phyloP scores from a whole-genome alignment of 208 protist genomes.

The Leishmania amazonensis region DNA sequence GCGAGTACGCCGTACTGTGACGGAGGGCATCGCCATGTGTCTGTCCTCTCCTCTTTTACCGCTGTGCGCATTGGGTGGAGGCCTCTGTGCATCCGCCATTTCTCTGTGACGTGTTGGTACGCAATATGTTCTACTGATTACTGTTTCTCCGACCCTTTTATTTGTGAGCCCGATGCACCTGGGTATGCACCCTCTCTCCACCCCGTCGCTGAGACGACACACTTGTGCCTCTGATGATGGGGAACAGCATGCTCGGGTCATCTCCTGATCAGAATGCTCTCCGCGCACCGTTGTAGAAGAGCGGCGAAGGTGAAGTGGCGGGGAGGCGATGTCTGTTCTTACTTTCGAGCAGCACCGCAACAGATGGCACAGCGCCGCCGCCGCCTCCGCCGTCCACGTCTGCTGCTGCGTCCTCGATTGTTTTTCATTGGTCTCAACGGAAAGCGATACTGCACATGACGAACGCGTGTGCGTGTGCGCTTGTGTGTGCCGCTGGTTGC shows the following conservation, averaged over 20 bases:
- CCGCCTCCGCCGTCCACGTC: not conserved
- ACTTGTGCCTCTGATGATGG: not conserved
- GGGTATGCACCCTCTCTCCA: not conserved
- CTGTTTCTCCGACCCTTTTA: not conserved
- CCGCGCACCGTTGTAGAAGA: not conserved
- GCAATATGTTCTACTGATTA: not conserved
- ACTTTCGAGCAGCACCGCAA: not conserved
- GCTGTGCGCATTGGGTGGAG: not conserved
- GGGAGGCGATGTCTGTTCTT: conserved; percentile 2
- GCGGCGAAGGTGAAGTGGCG: not conserved
- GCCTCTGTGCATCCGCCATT: not conserved
- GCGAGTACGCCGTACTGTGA: not conserved
- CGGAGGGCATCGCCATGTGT: not conserved
- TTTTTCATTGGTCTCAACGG: not conserved
- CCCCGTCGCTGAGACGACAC: not conserved
- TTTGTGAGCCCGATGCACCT: not conserved
- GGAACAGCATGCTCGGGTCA: not conserved
- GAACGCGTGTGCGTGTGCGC: not conserved
- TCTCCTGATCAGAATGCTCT: not conserved
- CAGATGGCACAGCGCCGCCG: not conserved
- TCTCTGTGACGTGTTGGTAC: not conserved
- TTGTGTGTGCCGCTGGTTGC: not conserved
- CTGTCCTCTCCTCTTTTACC: not conserved
- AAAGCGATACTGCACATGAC: not conserved
- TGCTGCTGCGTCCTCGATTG: not conserved